These are phyloP conservation scores for Dothidotthia symphoricarpi DNA, from an alignment of 2,329 filamentous ascomycete genomes.

Conservation along the genomic window DNA sequence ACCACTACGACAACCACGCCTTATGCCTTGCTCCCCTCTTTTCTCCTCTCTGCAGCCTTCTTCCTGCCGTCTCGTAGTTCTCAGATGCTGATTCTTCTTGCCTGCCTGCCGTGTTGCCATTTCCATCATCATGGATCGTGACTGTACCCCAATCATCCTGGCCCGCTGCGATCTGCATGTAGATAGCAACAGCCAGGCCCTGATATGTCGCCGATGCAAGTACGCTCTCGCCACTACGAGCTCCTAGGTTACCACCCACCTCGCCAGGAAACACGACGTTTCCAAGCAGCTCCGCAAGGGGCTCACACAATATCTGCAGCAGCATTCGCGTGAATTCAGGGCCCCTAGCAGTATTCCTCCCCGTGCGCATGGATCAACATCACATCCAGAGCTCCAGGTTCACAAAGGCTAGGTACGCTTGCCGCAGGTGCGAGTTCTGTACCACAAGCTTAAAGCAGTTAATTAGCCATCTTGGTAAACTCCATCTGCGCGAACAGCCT, in stretches of 20 bases:
- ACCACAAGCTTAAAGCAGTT: constrained; percentile 3
- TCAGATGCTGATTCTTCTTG: constrained; percentile 1
- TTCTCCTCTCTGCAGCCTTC: no score
- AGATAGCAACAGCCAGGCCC: neutral
- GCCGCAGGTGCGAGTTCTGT: constrained; percentile 3
- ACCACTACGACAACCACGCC: neutral
- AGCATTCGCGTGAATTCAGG: constrained; percentile 1
- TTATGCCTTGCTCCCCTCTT: no score
- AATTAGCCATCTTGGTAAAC: constrained; percentile 2
- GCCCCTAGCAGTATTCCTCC: neutral
- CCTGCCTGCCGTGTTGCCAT: constrained; percentile 1
- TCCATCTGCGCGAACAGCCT: constrained; percentile 1
- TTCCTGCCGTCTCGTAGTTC: no score
- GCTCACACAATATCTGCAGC: constrained; percentile 1
- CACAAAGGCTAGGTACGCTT: constrained; percentile 4
- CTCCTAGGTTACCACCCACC: constrained; percentile 2
- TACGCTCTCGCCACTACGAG: constrained; percentile 1
- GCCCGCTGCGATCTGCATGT: neutral
- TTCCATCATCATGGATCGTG: neutral
- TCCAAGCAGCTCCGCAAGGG: constrained; percentile 3
- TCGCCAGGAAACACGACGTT: constrained; percentile 3
- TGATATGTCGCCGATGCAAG: neutral
- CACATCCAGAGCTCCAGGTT: constrained; percentile 2
- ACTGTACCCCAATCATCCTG: neutral
- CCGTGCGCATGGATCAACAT: neutral